Conservation (phyloP, 768 basidiomycete species). For the Thelephora aurantiotincta region DNA sequence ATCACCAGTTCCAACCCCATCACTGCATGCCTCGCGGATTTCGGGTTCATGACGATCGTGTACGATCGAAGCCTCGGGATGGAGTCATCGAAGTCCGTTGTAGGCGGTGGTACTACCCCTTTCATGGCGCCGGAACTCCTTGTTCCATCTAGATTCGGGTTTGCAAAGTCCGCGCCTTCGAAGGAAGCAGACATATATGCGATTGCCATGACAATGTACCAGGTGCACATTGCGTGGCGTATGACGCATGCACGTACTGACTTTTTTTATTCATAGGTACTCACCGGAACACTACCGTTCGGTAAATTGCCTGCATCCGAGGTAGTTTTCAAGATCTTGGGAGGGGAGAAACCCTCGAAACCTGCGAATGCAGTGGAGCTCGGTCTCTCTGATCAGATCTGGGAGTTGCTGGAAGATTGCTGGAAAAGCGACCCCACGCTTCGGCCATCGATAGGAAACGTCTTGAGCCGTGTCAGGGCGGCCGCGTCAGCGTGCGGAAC, state of each 20-base stretch:
- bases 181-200: conserved; percentile 9
- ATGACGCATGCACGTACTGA: background rate
- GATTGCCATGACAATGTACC: conserved; percentile 5
- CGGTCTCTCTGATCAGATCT: conserved; percentile 1
- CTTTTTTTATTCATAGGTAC: background rate
- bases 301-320: background rate
- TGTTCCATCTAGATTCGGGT: background rate
- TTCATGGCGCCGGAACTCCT: conserved; percentile 13
- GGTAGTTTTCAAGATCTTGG: conserved; percentile 1
- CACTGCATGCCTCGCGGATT: conserved; percentile 6
- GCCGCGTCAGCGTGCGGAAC: too few relatives aligned
- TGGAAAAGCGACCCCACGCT: background rate
- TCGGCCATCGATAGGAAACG: too few relatives aligned
- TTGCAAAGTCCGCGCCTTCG: conserved; percentile 1
- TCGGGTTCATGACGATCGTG: conserved; percentile 4
- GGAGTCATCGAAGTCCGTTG: too few relatives aligned
- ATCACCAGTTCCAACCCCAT: conserved; percentile 1
- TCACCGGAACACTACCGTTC: background rate
- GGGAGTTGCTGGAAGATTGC: conserved; percentile 3
- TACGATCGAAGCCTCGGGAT: background rate
- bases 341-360: background rate
- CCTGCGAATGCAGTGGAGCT: background rate
- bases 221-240: background rate
- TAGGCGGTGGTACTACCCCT: conserved; percentile 5
- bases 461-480: too few relatives aligned